Conservation (phyloP, 106 monocot species). For the Dioscorea dumetorum region DNA sequence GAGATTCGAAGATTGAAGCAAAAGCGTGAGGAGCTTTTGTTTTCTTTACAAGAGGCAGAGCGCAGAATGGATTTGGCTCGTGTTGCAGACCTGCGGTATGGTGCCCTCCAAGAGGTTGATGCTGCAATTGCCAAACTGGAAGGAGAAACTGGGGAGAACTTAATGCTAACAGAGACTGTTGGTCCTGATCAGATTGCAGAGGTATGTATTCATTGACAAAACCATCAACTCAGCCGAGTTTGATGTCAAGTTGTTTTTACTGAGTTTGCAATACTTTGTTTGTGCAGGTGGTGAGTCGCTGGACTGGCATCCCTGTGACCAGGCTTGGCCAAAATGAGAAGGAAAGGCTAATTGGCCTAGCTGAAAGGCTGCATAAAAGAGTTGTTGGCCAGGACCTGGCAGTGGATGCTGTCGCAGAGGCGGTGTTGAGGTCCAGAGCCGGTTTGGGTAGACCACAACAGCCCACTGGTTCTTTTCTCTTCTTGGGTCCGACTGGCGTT, state of each 20-base stretch:
- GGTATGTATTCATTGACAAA: constrained; percentile 20
- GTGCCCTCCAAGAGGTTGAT: constrained; percentile 75
- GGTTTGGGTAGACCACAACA: constrained; percentile 86
- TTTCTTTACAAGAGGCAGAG: constrained; percentile 47
- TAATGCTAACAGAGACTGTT: constrained; percentile 84
- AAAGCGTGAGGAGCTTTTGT: constrained; percentile 44
- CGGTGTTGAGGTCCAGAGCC: constrained; percentile 83
- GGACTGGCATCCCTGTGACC: constrained; percentile 95
- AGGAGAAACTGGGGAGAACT: constrained; percentile 53
- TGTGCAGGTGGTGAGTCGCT: constrained; percentile 69
- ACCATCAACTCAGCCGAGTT: too few species aligned
- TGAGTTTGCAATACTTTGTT: background rate
- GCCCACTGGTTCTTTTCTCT: constrained; percentile 89
- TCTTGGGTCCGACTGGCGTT: constrained; percentile 83
- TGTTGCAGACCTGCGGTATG: constrained; percentile 71
- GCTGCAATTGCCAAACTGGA: constrained; percentile 73
- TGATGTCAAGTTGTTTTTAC: background rate
- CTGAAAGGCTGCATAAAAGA: constrained; percentile 69
- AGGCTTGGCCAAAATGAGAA: constrained; percentile 94
- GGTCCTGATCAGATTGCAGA: constrained; percentile 95
- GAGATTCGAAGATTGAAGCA: constrained; percentile 66
- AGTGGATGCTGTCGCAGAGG: constrained; percentile 80
- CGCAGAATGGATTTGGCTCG: constrained; percentile 61
- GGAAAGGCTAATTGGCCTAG: constrained; percentile 69
- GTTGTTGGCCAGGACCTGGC: constrained; percentile 86